These are phyloP conservation scores for Phytophthora pini DNA, from an alignment of 352 stramenopile species.

Conservation along the genomic window DNA sequence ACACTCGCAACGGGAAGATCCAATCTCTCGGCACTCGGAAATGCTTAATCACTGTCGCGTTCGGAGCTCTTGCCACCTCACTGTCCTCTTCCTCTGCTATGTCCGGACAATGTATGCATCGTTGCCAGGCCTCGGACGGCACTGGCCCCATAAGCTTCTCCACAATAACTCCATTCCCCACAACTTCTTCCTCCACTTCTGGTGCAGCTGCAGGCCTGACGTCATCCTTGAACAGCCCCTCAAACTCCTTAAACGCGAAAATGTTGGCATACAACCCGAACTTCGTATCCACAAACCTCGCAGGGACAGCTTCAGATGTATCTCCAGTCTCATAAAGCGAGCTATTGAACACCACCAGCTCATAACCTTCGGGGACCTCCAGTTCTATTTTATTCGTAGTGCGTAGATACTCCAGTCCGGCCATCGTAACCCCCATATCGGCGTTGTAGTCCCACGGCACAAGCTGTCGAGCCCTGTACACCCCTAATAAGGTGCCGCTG, in stretches of 20 bases:
- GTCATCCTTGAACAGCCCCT: conserved; percentile 40
- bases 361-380: conserved; percentile 42
- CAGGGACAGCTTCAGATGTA: conserved; percentile 33
- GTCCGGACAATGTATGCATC: conserved; percentile 46
- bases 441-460: conserved; percentile 63
- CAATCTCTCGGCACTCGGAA: conserved; percentile 57
- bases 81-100: conserved; percentile 25
- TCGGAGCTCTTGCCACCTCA: conserved; percentile 1
- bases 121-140: conserved; percentile 41
- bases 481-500: conserved; percentile 59
- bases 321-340: conserved; percentile 39
- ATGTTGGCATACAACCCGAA: conserved; percentile 64
- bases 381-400: conserved; percentile 25
- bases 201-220: conserved; percentile 18
- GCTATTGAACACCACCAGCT: conserved; percentile 55
- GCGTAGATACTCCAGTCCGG: conserved; percentile 27
- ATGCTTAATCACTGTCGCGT: conserved; percentile 27
- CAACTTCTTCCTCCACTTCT: conserved; percentile 22
- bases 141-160: conserved; percentile 44
- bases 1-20: conserved; percentile 57
- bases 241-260: conserved; percentile 49
- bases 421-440: conserved; percentile 46
- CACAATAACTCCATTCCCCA: conserved; percentile 32
- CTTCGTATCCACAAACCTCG: conserved; percentile 53
- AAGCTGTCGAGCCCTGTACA: conserved; percentile 50